Base-by-base conservation (phyloP, 75 land plant genomes). In the Cryptomeria japonica region DNA sequence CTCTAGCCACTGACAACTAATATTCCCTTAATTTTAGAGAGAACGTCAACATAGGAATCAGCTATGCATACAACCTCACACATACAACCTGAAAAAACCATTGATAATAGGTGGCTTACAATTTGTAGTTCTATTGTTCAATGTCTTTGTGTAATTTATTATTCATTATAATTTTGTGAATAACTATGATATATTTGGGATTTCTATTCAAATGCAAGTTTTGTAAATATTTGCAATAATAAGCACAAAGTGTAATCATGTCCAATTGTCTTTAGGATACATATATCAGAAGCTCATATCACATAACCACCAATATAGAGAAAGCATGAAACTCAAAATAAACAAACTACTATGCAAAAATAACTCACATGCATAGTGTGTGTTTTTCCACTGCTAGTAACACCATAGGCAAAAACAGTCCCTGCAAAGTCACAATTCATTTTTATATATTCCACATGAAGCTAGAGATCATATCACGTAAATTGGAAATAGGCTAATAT, bases 331-430 rank as follows among this genome's bases (percentile, higher is more conserved):
- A 75, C 37, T 75, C 13, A 25, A 75, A 11, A 75, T 75, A 13
- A 34, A 14, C 37, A 34, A 12, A 32, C 77, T 7, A 12, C 13
- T 13, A 34, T 55, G 46, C 36, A 84, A 51, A 75, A 34, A 80
- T 73, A 87, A 85, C 90, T 90, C 88, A 92, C 93, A 91, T 93
- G 94, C 94, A 93, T 93, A 15, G 94, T 93, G 80, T 93, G 91
- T 5, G 94, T 93, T 85, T 93, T 93, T 55, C 94, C 94, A 90
- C 94, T 91, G 61, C 94, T 91, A 39, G 94, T 93, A 61, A 91
- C 94, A 82, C 94, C 94, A 85, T 93, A 93, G 5, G 93, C 94
- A 90, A 93, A 93, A 55, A 93, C 93, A 15, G 94, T 91, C 15
- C 93, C 93, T 92, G 78, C 85, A 92, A 87, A 16, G 37, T 32